Percentiles rank a stretch among this genome's conserved stretches.
phyloP scores from a whole-genome alignment of 768 basidiomycete species.

The Candolleomyces efflorescens region DNA sequence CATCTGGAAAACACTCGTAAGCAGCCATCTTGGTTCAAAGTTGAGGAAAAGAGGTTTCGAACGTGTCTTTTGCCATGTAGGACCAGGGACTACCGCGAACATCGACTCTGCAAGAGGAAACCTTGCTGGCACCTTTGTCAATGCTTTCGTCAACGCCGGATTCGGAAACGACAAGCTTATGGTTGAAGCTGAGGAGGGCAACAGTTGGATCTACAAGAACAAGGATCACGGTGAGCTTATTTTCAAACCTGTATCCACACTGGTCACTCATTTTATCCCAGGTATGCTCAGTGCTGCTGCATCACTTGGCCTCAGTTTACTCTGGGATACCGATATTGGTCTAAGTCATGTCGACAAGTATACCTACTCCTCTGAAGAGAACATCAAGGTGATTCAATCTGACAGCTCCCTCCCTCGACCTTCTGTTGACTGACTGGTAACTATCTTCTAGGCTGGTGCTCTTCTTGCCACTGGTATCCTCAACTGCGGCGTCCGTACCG shows the following conservation, averaged over 20 bases:
- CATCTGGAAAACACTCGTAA: constrained; percentile 88
- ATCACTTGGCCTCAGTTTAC: constrained; percentile 84
- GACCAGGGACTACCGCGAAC: constrained; percentile 62
- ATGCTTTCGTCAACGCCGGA: constrained; percentile 97
- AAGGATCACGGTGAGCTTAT: constrained; percentile 81
- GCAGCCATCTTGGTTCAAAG: constrained; percentile 13
- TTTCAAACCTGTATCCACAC: neutral
- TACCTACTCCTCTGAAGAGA: constrained; percentile 92
- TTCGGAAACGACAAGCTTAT: constrained; percentile 99
- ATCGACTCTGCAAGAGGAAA: constrained; percentile 94
- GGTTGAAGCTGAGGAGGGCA: constrained; percentile 94
- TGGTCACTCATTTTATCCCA: constrained; percentile 21
- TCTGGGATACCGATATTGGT: constrained; percentile 97
- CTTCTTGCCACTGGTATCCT: constrained; percentile 92
- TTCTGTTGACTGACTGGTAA: neutral
- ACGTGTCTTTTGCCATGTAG: constrained; percentile 27
- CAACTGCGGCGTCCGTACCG: constrained; percentile 84
- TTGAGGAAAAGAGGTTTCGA: neutral
- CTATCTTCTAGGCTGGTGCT: constrained; percentile 66
- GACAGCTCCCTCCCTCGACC: neutral
- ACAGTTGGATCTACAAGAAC: constrained; percentile 99
- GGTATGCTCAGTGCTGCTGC: constrained; percentile 97
- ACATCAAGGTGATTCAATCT: constrained; percentile 68
- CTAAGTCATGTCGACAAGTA: constrained; percentile 96
- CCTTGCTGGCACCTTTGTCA: constrained; percentile 95